Percentiles rank a stretch among this genome's conserved stretches.
These are phyloP conservation scores for Colletotrichum incanum DNA, from an alignment of 2,329 filamentous ascomycete species.

Conservation along the genomic window DNA sequence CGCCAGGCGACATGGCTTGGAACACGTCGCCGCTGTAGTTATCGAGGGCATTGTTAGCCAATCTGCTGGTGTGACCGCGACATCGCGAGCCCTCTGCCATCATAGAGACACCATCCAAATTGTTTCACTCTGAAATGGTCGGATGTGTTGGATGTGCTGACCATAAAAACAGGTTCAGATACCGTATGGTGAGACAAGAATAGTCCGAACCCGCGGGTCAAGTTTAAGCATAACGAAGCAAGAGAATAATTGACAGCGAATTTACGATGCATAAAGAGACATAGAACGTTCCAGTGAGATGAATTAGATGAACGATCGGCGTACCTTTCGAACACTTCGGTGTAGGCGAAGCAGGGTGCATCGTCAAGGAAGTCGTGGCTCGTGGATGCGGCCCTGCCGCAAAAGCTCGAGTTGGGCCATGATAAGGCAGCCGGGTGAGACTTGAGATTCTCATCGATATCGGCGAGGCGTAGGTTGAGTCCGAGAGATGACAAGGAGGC, in stretches of 20 bases:
- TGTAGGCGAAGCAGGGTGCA: conserved; percentile 33
- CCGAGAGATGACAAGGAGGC: conserved; percentile 26
- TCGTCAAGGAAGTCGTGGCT: conserved; percentile 26
- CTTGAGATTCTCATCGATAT: conserved; percentile 37
- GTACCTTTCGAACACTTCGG: conserved; percentile 47
- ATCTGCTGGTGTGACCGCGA: neutral
- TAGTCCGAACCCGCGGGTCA: neutral
- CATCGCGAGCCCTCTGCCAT: neutral
- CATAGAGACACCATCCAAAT: neutral
- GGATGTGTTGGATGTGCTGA: too few relatives aligned
- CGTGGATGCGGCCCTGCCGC: neutral
- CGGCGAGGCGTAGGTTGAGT: conserved; percentile 36
- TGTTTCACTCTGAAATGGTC: neutral
- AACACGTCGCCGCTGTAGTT: conserved; percentile 47
- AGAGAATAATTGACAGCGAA: neutral
- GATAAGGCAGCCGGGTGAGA: conserved; percentile 25
- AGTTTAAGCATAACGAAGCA: neutral
- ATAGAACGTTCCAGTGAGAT: neutral
- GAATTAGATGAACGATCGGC: neutral
- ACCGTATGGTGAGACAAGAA: neutral
- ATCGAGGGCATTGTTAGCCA: conserved; percentile 9
- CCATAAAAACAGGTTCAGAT: too few relatives aligned
- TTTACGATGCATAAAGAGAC: neutral
- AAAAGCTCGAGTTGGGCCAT: conserved; percentile 1
- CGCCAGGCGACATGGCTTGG: conserved; percentile 48